phyloP scores from a whole-genome alignment of 208 protist genomes.

The Balamuthia mandrillaris region DNA sequence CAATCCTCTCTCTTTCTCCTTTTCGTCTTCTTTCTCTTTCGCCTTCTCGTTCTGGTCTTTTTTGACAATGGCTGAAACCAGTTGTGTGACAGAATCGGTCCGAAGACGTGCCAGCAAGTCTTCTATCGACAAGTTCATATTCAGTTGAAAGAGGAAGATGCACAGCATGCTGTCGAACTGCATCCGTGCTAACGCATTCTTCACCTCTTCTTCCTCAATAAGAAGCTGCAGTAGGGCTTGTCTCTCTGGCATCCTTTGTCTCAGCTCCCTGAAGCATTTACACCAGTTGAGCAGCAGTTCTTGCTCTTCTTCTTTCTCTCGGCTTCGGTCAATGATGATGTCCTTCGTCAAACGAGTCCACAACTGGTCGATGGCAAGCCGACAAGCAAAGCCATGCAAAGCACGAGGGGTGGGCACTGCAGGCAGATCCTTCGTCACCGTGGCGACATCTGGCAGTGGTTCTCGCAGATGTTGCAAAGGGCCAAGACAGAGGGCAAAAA shows the following conservation, averaged over 20 bases:
- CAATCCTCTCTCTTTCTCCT: background rate
- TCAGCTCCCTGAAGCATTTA: background rate
- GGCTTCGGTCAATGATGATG: too few species aligned
- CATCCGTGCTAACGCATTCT: too few species aligned
- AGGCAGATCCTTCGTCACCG: too few species aligned
- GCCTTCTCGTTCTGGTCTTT: background rate
- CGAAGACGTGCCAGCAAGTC: background rate
- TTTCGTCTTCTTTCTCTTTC: background rate
- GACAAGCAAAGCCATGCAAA: background rate
- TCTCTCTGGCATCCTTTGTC: background rate
- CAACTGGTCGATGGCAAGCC: background rate
- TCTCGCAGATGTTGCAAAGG: background rate
- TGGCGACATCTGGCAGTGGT: background rate
- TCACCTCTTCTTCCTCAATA: background rate
- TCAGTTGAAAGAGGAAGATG: background rate
- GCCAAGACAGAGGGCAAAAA: background rate
- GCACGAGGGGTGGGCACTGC: too few species aligned
- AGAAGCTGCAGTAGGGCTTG: background rate
- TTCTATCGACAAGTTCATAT: background rate
- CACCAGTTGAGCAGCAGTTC: background rate
- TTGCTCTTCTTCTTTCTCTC: background rate
- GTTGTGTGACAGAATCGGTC: background rate
- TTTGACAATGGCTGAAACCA: background rate
- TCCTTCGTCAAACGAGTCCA: background rate
- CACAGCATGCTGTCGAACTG: background rate